phyloP scores from a whole-genome alignment of 805 yeast species.

The Saccharomyces cerevisiae region DNA sequence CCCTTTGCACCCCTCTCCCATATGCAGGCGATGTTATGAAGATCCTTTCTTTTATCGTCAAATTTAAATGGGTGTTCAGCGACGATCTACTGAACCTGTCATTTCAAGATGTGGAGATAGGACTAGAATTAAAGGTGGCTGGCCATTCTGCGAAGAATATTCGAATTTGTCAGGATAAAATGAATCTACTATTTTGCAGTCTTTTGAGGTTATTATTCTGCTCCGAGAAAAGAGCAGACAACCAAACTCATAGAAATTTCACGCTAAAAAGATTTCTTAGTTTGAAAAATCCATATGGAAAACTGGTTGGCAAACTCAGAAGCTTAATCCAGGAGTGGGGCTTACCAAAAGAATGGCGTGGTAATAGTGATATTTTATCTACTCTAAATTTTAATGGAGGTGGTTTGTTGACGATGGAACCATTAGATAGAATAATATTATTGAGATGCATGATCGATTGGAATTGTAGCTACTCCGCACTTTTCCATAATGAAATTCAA shows the following conservation, averaged over 20 bases:
- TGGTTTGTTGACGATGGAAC: conserved; percentile 21
- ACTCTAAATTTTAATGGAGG: conserved; percentile 15
- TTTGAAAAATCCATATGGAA: conserved; percentile 18
- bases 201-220: conserved; percentile 20
- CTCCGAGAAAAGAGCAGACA: conserved; percentile 9
- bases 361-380: conserved; percentile 17
- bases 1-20: conserved; percentile 11
- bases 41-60: conserved; percentile 25
- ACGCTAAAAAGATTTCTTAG: conserved; percentile 4
- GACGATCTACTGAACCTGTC: conserved; percentile 19
- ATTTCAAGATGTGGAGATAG: conserved; percentile 28
- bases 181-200: conserved; percentile 22
- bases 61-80: conserved; percentile 20
- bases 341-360: conserved; percentile 26
- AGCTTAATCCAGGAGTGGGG: conserved; percentile 22
- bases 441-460: conserved; percentile 20
- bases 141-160: conserved; percentile 13
- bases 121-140: conserved; percentile 16
- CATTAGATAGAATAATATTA: conserved; percentile 21
- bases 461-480: conserved; percentile 19
- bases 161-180: conserved; percentile 18
- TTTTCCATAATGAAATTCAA: conserved; percentile 24
- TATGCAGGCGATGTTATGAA: conserved; percentile 27
- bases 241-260: conserved; percentile 8
- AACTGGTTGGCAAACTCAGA: conserved; percentile 17